Evolutionary conservation across 192 early-diverging fungal species (phyloP).

Genomic region (Entrophospora sp.): DNA sequence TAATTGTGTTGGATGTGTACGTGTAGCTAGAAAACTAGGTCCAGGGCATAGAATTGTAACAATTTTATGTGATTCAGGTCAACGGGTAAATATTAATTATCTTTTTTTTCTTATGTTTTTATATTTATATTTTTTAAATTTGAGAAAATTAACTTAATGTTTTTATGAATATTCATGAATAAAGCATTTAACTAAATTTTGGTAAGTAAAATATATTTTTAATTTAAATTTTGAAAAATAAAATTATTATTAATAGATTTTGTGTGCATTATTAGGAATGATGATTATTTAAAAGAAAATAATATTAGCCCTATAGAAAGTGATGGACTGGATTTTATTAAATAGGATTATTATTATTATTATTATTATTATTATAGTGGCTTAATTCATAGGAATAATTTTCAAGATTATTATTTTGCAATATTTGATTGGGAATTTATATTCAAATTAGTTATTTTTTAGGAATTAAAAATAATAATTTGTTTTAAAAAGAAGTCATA

Average conservation of each 20-base stretch:
- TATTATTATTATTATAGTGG: no score
- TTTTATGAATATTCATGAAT: background rate
- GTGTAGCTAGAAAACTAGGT: constrained; percentile 67
- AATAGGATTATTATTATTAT: no score
- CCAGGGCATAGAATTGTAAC: constrained; percentile 91
- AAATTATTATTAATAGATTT: background rate
- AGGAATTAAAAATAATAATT: no score
- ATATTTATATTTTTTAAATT: background rate
- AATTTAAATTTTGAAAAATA: background rate
- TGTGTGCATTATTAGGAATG: constrained; percentile 39
- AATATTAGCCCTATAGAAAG: constrained; percentile 13
- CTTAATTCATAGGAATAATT: no score
- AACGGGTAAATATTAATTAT: constrained; percentile 33
- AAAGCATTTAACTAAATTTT: constrained; percentile 88
- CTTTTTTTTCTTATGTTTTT: background rate
- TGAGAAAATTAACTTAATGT: background rate
- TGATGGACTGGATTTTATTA: constrained; percentile 6
- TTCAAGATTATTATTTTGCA: no score
- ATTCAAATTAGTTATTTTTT: no score
- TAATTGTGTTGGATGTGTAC: constrained; percentile 83
- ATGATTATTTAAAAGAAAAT: constrained; percentile 35
- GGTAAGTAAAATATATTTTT: constrained; percentile 36
- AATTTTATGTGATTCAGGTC: constrained; percentile 81
- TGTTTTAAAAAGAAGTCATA: no score
- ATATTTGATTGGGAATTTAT: no score